Evolutionary conservation across 2,329 filamentous ascomycete genomes (phyloP).

Genomic region (Gliomastix tumulicola): DNA sequence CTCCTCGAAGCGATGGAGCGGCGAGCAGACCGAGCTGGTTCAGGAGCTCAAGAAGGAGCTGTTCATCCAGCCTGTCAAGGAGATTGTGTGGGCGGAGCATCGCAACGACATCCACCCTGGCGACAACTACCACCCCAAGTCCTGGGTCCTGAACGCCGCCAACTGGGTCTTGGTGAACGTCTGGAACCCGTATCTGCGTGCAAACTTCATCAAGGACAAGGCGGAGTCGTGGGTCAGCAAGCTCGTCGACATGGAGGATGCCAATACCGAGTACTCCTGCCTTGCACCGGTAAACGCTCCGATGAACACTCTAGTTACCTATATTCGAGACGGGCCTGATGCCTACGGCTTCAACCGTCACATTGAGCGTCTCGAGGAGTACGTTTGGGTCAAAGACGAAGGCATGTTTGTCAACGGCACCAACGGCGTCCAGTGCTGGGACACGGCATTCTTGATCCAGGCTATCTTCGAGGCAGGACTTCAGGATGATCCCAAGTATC

Average conservation of each 20-base stretch:
- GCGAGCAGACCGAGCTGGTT: slow-evolving; percentile 68
- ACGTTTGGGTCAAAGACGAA: slow-evolving; percentile 84
- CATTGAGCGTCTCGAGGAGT: slow-evolving; percentile 75
- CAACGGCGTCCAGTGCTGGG: slow-evolving; percentile 97
- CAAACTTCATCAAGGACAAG: slow-evolving; percentile 54
- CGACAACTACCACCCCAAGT: slow-evolving; percentile 93
- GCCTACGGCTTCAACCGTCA: slow-evolving; percentile 68
- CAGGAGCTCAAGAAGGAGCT: slow-evolving; percentile 71
- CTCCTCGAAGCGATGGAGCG: slow-evolving; percentile 76
- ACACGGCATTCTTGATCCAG: slow-evolving; percentile 86
- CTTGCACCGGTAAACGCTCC: slow-evolving; percentile 85
- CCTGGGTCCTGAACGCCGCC: slow-evolving; percentile 68
- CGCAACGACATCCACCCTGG: slow-evolving; percentile 72
- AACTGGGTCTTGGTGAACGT: slow-evolving; percentile 76
- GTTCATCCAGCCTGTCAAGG: slow-evolving; percentile 69
- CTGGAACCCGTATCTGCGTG: slow-evolving; percentile 72
- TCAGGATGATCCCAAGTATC: slow-evolving; percentile 69
- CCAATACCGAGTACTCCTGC: slow-evolving; percentile 81
- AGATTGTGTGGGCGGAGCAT: slow-evolving; percentile 70
- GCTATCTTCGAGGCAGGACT: slow-evolving; percentile 73
- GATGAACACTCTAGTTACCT: slow-evolving; percentile 85
- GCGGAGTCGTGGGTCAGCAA: slow-evolving; percentile 80
- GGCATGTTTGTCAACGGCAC: slow-evolving; percentile 95
- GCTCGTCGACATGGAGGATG: slow-evolving; percentile 83
- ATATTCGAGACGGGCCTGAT: slow-evolving; percentile 74